Evolutionary conservation across 306 rosid genomes (phyloP).

Genomic region (Quercus parvula): DNA sequence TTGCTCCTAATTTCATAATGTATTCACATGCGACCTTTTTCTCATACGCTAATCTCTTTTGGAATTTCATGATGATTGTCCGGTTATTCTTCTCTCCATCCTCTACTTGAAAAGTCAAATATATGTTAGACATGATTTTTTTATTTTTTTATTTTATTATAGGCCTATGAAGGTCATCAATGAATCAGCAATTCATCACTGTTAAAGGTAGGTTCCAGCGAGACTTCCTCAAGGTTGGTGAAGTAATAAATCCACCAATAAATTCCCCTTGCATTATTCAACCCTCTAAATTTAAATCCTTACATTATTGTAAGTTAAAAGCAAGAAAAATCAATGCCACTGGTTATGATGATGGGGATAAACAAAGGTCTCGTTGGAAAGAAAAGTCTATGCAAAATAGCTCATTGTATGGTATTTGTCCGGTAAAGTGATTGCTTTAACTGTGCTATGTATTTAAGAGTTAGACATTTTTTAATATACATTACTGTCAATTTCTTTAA

Average conservation of each 20-base stretch:
- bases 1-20: background rate
- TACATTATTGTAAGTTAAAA: no score
- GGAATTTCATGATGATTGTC: conserved; percentile 2
- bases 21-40: background rate
- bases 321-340: no score
- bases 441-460: no score
- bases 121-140: background rate
- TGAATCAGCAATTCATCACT: background rate
- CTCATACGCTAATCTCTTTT: background rate
- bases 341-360: no score
- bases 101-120: background rate
- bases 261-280: no score
- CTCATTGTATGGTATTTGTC: no score
- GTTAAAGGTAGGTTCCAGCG: background rate
- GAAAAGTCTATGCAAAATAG: no score
- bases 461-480: fast-evolving
- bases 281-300: no score
- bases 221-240: no score
- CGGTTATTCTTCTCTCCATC: background rate
- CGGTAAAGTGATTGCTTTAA: no score
- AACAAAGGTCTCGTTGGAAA: no score
- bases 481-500: fast-evolving
- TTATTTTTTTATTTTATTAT: background rate
- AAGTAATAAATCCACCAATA: no score
- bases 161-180: background rate